A percentile compares a stretch with the other conserved stretches of the same genome.
These are phyloP conservation scores for Pseudocercospora macadamiae DNA, from an alignment of 2,329 filamentous ascomycete genomes.

Conservation along the genomic window DNA sequence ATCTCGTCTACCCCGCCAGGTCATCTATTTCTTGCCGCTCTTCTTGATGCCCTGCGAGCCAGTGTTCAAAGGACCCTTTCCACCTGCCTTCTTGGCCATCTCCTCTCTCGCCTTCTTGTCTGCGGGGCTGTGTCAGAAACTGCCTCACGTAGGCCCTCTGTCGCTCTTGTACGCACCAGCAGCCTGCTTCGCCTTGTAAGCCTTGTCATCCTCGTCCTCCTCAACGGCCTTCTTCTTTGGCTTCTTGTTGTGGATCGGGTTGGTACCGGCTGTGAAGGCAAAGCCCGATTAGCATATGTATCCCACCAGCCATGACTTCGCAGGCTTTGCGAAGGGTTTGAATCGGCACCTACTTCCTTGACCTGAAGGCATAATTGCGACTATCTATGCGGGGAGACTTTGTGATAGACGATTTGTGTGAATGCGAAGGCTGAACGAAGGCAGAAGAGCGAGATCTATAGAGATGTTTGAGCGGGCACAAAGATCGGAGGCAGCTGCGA, in stretches of 20 bases:
- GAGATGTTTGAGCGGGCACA: neutral
- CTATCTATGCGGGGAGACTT: no score
- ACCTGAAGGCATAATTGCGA: slow-evolving; percentile 53
- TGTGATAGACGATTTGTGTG: no score
- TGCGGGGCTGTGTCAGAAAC: slow-evolving; percentile 28
- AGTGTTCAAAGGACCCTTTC: slow-evolving; percentile 85
- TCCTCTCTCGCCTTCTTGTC: slow-evolving; percentile 74
- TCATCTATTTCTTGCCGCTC: slow-evolving; percentile 85
- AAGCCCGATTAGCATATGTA: slow-evolving; percentile 9
- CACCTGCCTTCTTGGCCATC: slow-evolving; percentile 80
- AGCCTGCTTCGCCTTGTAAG: slow-evolving; percentile 79
- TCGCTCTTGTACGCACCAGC: slow-evolving; percentile 64
- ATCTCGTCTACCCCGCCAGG: neutral
- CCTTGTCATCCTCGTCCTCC: slow-evolving; percentile 87
- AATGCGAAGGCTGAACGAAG: no score
- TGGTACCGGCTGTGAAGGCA: slow-evolving; percentile 51
- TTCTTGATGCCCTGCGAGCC: slow-evolving; percentile 94
- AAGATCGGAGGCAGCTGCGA: neutral
- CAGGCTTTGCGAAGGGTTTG: neutral
- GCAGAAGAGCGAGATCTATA: neutral
- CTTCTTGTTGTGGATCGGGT: slow-evolving; percentile 70
- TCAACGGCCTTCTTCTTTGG: slow-evolving; percentile 78
- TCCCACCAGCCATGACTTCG: neutral
- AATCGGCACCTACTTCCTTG: slow-evolving; percentile 48
- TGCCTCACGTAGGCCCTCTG: neutral